phyloP scores from a whole-genome alignment of 2,329 filamentous ascomycete genomes.

The Ophiocordyceps unilateralis region DNA sequence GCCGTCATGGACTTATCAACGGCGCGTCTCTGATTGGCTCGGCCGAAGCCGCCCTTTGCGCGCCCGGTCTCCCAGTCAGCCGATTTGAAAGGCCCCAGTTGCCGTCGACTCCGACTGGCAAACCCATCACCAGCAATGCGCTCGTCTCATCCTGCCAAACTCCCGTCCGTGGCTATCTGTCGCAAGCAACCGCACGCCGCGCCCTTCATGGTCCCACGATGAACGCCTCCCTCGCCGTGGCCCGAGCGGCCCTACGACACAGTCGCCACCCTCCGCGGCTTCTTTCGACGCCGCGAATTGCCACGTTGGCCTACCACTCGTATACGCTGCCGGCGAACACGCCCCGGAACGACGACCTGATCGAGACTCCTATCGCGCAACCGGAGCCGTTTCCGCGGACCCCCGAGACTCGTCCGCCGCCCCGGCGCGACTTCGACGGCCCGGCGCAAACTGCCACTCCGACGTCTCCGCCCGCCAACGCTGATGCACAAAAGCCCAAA shows the following conservation, averaged over 20 bases:
- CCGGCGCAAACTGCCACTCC: slow-evolving; percentile 4
- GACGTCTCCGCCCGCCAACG: slow-evolving; percentile 28
- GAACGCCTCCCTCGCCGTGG: slow-evolving; percentile 18
- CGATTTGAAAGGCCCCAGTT: slow-evolving; percentile 5
- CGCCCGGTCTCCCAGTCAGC: slow-evolving; percentile 10
- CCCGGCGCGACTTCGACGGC: slow-evolving; percentile 2
- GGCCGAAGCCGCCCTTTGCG: slow-evolving; percentile 13
- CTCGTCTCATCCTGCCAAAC: slow-evolving; percentile 1
- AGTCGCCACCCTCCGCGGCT: slow-evolving; percentile 20
- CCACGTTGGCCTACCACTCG: slow-evolving; percentile 28
- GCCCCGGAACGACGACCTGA: slow-evolving; percentile 23
- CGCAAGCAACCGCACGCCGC: background rate
- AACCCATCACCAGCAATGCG: slow-evolving; percentile 1
- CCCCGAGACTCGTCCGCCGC: slow-evolving; percentile 33
- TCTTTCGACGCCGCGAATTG: slow-evolving; percentile 19
- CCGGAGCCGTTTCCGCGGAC: slow-evolving; percentile 28
- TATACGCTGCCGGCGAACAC: slow-evolving; percentile 29
- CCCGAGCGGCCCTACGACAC: slow-evolving; percentile 22
- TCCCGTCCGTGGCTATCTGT: background rate
- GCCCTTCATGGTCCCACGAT: slow-evolving; percentile 2
- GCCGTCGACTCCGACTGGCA: slow-evolving; percentile 11
- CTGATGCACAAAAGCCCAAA: slow-evolving; percentile 43
- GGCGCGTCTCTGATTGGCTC: slow-evolving; percentile 18
- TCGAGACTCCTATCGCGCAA: slow-evolving; percentile 29
- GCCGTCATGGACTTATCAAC: too few species aligned